Evolutionary conservation across 2,329 filamentous ascomycete genomes (phyloP).

Genomic region (Ceratocystis cacaofunesta): DNA sequence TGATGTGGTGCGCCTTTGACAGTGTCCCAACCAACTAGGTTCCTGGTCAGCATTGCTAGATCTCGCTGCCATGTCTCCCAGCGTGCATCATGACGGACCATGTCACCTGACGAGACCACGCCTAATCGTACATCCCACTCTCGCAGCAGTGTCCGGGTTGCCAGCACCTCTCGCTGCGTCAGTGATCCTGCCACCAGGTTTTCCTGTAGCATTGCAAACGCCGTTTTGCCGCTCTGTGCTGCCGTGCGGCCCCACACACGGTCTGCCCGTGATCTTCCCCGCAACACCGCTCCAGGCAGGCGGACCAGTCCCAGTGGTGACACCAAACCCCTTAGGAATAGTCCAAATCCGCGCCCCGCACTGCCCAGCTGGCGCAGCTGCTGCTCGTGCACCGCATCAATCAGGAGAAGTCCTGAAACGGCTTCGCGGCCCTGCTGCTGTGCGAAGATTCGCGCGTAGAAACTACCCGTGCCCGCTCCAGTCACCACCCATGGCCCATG

Average conservation of each 20-base stretch:
- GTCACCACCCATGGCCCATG: constrained; percentile 78
- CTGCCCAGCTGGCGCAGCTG: constrained; percentile 11
- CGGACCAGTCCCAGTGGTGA: constrained; percentile 77
- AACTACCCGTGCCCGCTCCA: constrained; percentile 70
- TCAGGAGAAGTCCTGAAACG: constrained; percentile 64
- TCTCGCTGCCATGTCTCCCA: constrained; percentile 84
- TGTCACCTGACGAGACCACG: constrained; percentile 66
- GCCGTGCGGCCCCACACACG: constrained; percentile 69
- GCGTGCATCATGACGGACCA: constrained; percentile 47
- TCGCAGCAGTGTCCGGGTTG: constrained; percentile 64
- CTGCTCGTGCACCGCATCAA: constrained; percentile 72
- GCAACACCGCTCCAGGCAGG: constrained; percentile 65
- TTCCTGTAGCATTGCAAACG: constrained; percentile 88
- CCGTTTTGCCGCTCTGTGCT: constrained; percentile 65
- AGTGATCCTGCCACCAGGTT: constrained; percentile 74
- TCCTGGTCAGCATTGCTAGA: constrained; percentile 63
- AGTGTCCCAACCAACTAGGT: constrained; percentile 71
- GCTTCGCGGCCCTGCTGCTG: constrained; percentile 56
- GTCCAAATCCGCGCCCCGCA: constrained; percentile 4
- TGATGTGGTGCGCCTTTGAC: constrained; percentile 72
- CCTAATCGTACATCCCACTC: constrained; percentile 55
- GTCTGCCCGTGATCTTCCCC: constrained; percentile 64
- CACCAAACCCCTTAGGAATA: constrained; percentile 32
- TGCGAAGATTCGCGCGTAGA: constrained; percentile 85
- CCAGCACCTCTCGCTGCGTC: constrained; percentile 66